These are phyloP conservation scores for Kluyveromyces siamensis DNA, from an alignment of 805 yeast genomes.

Conservation along the genomic window DNA sequence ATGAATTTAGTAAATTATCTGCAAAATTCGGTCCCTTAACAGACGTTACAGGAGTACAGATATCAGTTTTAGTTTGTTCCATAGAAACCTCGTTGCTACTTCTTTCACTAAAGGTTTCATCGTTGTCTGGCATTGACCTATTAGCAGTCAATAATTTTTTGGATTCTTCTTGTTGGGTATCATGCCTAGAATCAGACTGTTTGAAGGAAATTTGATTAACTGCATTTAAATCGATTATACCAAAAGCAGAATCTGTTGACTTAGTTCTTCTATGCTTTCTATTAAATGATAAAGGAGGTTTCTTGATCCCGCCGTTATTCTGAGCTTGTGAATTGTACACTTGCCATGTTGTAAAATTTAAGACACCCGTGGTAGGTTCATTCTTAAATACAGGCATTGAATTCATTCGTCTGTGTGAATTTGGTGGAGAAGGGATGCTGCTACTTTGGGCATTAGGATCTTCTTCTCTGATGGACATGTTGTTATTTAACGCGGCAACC, in stretches of 20 bases:
- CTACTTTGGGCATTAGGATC: slow-evolving; percentile 1
- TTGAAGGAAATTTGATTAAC: slow-evolving; percentile 10
- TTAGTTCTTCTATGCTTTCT: slow-evolving; percentile 22
- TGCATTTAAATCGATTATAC: slow-evolving; percentile 24
- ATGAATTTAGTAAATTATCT: slow-evolving; percentile 15
- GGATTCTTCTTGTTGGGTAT: background rate
- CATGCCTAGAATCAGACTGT: background rate
- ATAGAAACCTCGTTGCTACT: slow-evolving; percentile 19
- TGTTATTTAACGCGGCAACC: slow-evolving; percentile 40
- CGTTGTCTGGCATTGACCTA: background rate
- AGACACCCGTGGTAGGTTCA: slow-evolving; percentile 7
- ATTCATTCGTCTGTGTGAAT: slow-evolving; percentile 11
- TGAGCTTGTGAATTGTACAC: slow-evolving; percentile 3
- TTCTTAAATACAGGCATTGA: slow-evolving; percentile 15
- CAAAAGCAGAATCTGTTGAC: slow-evolving; percentile 16
- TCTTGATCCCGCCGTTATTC: background rate
- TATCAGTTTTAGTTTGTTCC: background rate
- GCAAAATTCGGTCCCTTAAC: slow-evolving; percentile 17
- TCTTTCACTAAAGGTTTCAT: slow-evolving; percentile 23
- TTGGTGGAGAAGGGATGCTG: background rate
- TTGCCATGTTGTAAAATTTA: slow-evolving; percentile 9
- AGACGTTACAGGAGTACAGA: slow-evolving; percentile 2
- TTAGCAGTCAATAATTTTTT: background rate
- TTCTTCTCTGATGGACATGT: slow-evolving; percentile 21
- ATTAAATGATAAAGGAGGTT: background rate